phyloP scores from a whole-genome alignment of 78 protist species.

The Anaeramoeba flamelloides region DNA sequence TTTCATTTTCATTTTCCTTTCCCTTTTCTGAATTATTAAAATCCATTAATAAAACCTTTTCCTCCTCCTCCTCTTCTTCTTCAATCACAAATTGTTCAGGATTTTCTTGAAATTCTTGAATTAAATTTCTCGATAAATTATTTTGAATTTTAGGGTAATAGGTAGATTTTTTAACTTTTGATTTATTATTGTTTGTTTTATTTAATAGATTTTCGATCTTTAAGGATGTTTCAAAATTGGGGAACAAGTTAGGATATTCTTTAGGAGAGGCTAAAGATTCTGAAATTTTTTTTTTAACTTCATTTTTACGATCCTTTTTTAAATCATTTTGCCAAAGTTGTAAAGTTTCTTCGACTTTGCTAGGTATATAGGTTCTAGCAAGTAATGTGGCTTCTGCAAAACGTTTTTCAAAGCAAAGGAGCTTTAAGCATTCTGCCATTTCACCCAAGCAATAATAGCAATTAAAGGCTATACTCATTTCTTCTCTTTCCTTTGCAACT shows the following conservation, averaged over 20 bases:
- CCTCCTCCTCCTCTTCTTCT: no score
- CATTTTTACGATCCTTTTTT: neutral
- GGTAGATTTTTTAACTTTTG: no score
- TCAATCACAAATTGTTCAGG: no score
- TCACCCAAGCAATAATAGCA: neutral
- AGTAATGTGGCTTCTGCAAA: neutral
- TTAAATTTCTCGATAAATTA: no score
- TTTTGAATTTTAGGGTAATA: no score
- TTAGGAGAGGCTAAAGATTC: neutral
- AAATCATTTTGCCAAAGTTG: neutral
- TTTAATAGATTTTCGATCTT: neutral
- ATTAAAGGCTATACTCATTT: neutral
- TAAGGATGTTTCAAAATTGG: neutral
- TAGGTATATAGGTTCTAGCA: neutral
- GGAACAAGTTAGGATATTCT: neutral
- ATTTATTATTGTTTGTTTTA: neutral
- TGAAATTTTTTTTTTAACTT: no score
- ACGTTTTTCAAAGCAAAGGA: neutral
- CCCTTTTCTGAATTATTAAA: no score
- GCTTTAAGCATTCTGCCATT: neutral
- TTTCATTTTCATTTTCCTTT: no score
- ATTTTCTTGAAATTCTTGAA: no score
- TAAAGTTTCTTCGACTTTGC: neutral
- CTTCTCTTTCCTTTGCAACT: neutral
- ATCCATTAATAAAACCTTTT: no score